A percentile compares a stretch with the other conserved stretches of the same genome.
phyloP scores from a whole-genome alignment of 352 stramenopile genomes.

The Plasmopara muralis region DNA sequence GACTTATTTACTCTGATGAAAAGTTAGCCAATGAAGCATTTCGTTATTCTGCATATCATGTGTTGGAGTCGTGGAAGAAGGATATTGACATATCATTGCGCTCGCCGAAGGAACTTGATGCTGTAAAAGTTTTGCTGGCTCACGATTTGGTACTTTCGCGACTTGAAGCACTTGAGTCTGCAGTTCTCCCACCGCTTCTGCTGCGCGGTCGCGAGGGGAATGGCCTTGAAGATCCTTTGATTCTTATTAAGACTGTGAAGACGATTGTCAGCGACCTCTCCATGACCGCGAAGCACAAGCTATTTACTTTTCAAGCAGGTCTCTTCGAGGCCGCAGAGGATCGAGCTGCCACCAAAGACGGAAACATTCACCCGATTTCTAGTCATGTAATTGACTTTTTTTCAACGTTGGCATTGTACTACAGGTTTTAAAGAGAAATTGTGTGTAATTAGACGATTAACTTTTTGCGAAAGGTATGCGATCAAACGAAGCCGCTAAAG shows the following conservation, averaged over 20 bases:
- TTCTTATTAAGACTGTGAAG: slow-evolving; percentile 40
- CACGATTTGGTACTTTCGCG: slow-evolving; percentile 43
- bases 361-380: slow-evolving; percentile 71
- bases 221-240: slow-evolving; percentile 58
- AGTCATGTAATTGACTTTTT: slow-evolving; percentile 43
- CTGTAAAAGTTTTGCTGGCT: slow-evolving; percentile 52
- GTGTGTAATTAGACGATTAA: slow-evolving; percentile 43
- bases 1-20: slow-evolving; percentile 50
- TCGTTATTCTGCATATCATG: slow-evolving; percentile 36
- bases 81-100: slow-evolving; percentile 28
- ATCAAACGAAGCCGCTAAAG: slow-evolving; percentile 55
- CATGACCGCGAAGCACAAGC: slow-evolving; percentile 41
- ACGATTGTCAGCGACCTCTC: slow-evolving; percentile 38
- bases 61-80: slow-evolving; percentile 52
- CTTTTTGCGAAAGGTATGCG: slow-evolving; percentile 67
- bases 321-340: slow-evolving; percentile 41
- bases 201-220: slow-evolving; percentile 60
- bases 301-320: slow-evolving; percentile 62
- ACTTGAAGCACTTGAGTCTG: slow-evolving; percentile 28
- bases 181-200: slow-evolving; percentile 46
- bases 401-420: background rate
- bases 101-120: slow-evolving; percentile 21
- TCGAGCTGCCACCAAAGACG: slow-evolving; percentile 53
- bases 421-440: background rate
- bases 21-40: slow-evolving; percentile 60